phyloP scores from a whole-genome alignment of 139 green algal species.

The Chlorella vulgaris region DNA sequence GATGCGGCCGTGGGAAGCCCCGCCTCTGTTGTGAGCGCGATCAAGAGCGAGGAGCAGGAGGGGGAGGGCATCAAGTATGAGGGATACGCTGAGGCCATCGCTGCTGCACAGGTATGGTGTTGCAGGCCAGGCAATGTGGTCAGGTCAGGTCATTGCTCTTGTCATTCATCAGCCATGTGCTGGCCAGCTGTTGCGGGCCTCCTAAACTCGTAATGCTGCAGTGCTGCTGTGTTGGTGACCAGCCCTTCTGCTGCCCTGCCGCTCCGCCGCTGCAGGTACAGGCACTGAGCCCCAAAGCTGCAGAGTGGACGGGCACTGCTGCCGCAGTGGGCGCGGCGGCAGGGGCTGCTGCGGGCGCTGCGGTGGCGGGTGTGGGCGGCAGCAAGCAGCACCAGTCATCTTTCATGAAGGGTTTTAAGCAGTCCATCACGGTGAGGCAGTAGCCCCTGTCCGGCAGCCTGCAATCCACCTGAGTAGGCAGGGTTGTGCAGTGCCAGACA shows the following conservation, averaged over 20 bases:
- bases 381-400: background rate
- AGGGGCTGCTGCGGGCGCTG: background rate
- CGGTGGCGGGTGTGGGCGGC: background rate
- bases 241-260: background rate
- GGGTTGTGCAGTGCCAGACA: too few relatives aligned
- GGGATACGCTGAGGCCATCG: slow-evolving; percentile 43
- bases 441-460: too few relatives aligned
- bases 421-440: background rate
- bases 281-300: background rate
- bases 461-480: too few relatives aligned
- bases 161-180: too few relatives aligned
- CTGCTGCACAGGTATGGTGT: slow-evolving; percentile 6
- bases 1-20: background rate
- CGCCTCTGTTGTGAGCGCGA: background rate
- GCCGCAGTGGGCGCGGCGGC: background rate
- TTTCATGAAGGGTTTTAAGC: slow-evolving; percentile 10
- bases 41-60: slow-evolving; percentile 9
- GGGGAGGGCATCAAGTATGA: slow-evolving; percentile 45
- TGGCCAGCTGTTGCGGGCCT: background rate
- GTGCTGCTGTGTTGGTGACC: too few relatives aligned
- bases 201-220: too few relatives aligned
- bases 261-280: background rate
- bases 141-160: too few relatives aligned
- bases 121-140: background rate
- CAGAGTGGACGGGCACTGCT: background rate